Evolutionary conservation across 352 stramenopile species (phyloP), one percentile per base, ranked within the genome.

Genomic region (Blastocystis hominis): DNA sequence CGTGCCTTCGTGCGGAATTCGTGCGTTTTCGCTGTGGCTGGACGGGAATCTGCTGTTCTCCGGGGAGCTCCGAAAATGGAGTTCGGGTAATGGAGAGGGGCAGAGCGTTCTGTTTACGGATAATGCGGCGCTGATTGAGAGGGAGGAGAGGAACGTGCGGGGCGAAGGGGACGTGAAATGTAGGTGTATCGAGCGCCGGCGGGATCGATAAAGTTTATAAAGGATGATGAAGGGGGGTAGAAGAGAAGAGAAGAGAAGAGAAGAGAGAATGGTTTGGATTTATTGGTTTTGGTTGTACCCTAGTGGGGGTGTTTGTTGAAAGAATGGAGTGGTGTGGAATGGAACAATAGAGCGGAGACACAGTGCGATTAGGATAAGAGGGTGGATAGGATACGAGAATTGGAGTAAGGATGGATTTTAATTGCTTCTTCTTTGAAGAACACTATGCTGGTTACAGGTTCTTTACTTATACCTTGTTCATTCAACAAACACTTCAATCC

Each of bases 31-130:
- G 24, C 30, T 77, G 66, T 77, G 30, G 66, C 50, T 77, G 24
- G 66, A 77, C n/a, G 50, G 50, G 15, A 77, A 77, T 56, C n/a
- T 77, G 15, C 44, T 77, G 4, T 77, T 55, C 50, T 54, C 66
- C 10, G 66, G 66, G 9, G 66, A 77, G 6, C 34, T 77, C 20
- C 44, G 40, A 44, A 40, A 54, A 77, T 77, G 34, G 24, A 56
- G 30, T 15, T 20, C n/a, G 10, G n/a, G 13, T 4, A 56, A 46
- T 15, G 15, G 36, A 17, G 50, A 56, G 6, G 66, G 44, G 9
- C 66, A 77, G 50, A 77, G 66, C n/a, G 55, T 77, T 54, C 66
- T 77, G 34, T 77, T 77, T 77, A 77, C 66, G 1, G 50, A 53
- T 56, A 77, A 77, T 77, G 34, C 38, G 6, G n/a, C n/a, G 10